These are phyloP conservation scores for Corniculantispora saksenae DNA, from an alignment of 2,329 filamentous ascomycete genomes.

Conservation along the genomic window DNA sequence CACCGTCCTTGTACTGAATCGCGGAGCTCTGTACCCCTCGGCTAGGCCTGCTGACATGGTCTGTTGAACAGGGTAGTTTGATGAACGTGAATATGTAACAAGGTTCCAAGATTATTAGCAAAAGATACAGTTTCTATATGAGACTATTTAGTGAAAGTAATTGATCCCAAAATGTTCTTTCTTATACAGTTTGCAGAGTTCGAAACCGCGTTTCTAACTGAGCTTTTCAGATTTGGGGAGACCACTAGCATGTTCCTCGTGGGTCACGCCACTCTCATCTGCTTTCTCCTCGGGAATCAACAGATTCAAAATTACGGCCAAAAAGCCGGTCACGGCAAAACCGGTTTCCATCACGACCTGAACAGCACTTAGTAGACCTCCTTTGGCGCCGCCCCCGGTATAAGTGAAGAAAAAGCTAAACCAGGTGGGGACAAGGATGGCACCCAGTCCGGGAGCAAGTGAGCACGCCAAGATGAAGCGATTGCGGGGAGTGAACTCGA, in stretches of 20 bases:
- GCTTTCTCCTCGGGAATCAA: slow-evolving; percentile 74
- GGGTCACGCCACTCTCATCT: slow-evolving; percentile 39
- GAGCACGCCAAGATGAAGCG: slow-evolving; percentile 79
- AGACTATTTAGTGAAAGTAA: too few relatives aligned
- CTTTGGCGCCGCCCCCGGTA: slow-evolving; percentile 62
- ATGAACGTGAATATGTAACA: too few relatives aligned
- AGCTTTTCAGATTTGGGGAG: background rate
- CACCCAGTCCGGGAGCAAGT: slow-evolving; percentile 71
- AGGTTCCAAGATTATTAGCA: too few relatives aligned
- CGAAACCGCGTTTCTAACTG: background rate
- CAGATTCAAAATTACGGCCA: slow-evolving; percentile 73
- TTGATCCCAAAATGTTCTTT: too few relatives aligned
- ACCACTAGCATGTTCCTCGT: background rate
- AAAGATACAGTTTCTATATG: too few relatives aligned
- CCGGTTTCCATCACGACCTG: slow-evolving; percentile 73
- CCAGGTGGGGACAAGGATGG: slow-evolving; percentile 66
- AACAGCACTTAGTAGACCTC: slow-evolving; percentile 75
- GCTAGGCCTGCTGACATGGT: too few relatives aligned
- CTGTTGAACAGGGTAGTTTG: too few relatives aligned
- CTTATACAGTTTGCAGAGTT: too few relatives aligned
- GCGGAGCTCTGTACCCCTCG: too few relatives aligned
- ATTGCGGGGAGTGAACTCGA: slow-evolving; percentile 74
- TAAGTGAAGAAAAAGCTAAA: slow-evolving; percentile 75
- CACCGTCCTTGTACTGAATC: too few relatives aligned
- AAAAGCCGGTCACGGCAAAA: slow-evolving; percentile 71